phyloP scores from a whole-genome alignment of 2,329 filamentous ascomycete genomes.

The Calonectria pseudoturangicola region DNA sequence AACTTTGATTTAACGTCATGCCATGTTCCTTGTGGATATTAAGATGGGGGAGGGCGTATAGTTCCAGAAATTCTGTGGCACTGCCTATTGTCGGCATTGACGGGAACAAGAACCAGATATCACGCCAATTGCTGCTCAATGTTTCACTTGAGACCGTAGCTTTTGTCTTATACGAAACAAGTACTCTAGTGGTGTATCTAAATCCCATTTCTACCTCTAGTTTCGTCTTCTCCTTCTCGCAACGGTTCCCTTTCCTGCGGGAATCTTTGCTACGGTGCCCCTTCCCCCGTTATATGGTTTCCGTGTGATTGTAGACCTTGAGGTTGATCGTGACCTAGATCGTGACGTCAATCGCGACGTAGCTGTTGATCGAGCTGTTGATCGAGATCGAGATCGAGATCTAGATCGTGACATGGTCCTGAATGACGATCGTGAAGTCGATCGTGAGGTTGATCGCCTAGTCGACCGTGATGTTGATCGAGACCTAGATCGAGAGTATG shows the following conservation, averaged over 20 bases:
- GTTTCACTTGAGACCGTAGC: constrained; percentile 10
- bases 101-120: too few species aligned
- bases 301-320: constrained; percentile 11
- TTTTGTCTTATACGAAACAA: neutral
- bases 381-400: constrained; percentile 7
- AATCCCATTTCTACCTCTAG: neutral
- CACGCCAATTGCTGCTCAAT: neutral
- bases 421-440: neutral
- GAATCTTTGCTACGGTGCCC: neutral
- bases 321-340: neutral
- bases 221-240: neutral
- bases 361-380: neutral
- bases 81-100: neutral
- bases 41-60: neutral
- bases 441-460: constrained; percentile 5
- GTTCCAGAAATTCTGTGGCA: neutral
- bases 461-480: constrained; percentile 3
- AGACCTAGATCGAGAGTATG: constrained; percentile 1
- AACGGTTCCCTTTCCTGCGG: neutral
- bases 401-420: neutral
- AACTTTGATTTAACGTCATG: constrained; percentile 5
- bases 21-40: neutral
- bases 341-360: neutral
- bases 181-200: neutral
- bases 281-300: neutral